Evolutionary conservation across 2,329 filamentous ascomycete species (phyloP).

Genomic region (Gnomoniopsis sp.): DNA sequence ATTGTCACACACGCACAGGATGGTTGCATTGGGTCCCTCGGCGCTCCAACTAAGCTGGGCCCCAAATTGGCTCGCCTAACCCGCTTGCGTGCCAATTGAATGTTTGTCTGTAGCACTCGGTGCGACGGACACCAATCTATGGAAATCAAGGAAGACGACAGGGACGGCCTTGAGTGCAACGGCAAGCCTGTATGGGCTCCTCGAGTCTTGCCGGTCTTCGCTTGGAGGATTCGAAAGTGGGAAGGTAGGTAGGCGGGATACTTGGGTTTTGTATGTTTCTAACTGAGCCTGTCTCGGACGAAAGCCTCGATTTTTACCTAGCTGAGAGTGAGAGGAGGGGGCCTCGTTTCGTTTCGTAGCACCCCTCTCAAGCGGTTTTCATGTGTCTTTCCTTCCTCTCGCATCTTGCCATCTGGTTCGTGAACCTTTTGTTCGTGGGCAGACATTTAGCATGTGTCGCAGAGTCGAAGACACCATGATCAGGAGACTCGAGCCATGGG

Average conservation of each 20-base stretch:
- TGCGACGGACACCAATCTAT: conserved; percentile 5
- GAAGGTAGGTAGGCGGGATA: neutral
- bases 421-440: neutral
- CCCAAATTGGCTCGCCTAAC: neutral
- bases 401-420: neutral
- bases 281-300: conserved; percentile 17
- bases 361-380: neutral
- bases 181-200: neutral
- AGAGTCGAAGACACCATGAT: neutral
- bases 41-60: conserved; percentile 4
- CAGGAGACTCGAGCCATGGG: conserved; percentile 1
- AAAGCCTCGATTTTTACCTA: neutral
- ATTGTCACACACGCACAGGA: conserved; percentile 7
- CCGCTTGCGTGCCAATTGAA: neutral
- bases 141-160: neutral
- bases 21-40: conserved; percentile 7
- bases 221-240: conserved; percentile 7
- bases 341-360: conserved; percentile 9
- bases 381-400: neutral
- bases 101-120: conserved; percentile 9
- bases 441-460: neutral
- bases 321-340: neutral
- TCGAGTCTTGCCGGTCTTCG: conserved; percentile 3
- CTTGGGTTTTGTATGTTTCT: conserved; percentile 15
- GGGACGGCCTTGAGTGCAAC: conserved; percentile 14